Evolutionary conservation across 805 yeast species (phyloP).

Genomic region (Debaryomyces castellii): DNA sequence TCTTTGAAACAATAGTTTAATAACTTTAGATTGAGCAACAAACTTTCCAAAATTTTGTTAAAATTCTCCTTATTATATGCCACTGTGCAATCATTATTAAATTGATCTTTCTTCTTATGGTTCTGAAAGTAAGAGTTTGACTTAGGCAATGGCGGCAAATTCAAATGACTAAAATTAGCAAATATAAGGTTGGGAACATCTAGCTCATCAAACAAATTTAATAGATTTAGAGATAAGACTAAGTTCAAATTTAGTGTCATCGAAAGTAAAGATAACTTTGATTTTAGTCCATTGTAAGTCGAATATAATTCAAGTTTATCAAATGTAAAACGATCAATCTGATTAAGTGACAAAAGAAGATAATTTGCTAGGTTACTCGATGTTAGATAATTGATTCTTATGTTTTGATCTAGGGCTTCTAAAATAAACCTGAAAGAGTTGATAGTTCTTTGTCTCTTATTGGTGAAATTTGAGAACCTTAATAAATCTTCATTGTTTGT

Average conservation of each 20-base stretch:
- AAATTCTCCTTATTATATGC: constrained; percentile 3
- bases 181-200: constrained; percentile 11
- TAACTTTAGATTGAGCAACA: constrained; percentile 9
- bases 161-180: constrained; percentile 14
- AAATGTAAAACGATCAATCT: constrained; percentile 1
- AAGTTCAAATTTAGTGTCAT: constrained; percentile 16
- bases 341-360: constrained; percentile 10
- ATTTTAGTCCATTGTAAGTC: constrained; percentile 15
- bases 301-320: constrained; percentile 15
- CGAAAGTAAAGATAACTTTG: constrained; percentile 20
- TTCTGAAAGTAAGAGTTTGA: constrained; percentile 16
- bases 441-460: background rate
- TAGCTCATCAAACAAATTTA: constrained; percentile 6
- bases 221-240: constrained; percentile 13
- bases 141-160: constrained; percentile 32
- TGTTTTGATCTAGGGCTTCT: constrained; percentile 22
- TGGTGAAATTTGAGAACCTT: too few relatives aligned
- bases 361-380: constrained; percentile 6
- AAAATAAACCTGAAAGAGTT: constrained; percentile 17
- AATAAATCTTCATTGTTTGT: constrained; percentile 1
- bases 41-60: constrained; percentile 6
- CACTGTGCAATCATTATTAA: constrained; percentile 3
- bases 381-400: constrained; percentile 9
- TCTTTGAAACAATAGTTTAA: constrained; percentile 9
- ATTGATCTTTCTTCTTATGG: constrained; percentile 5